phyloP scores from a whole-genome alignment of 2,329 filamentous ascomycete species.

The Botrytis sinoallii region DNA sequence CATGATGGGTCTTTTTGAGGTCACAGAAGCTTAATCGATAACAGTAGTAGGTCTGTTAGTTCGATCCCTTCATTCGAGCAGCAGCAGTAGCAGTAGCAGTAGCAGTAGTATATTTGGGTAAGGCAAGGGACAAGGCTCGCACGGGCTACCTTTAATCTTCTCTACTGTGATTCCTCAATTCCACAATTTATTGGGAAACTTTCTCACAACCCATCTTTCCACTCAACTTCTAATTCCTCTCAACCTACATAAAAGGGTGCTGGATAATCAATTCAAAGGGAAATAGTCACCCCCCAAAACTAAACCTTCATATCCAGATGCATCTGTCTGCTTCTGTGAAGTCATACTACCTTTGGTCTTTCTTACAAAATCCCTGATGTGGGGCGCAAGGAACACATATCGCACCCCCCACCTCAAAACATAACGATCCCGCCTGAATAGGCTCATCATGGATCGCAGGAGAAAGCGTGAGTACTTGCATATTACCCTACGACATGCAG shows the following conservation, averaged over 20 bases:
- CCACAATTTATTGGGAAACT: conserved; percentile 8
- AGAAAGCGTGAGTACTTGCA: conserved; percentile 53
- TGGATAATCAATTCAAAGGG: conserved; percentile 9
- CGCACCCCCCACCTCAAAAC: conserved; percentile 28
- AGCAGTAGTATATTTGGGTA: background rate
- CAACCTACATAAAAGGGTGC: background rate
- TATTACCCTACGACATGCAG: background rate
- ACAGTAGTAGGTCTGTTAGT: background rate
- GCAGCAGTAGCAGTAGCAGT: background rate
- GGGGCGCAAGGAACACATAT: conserved; percentile 35
- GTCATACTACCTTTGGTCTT: conserved; percentile 35
- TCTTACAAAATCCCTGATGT: conserved; percentile 39
- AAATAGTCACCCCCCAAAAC: background rate
- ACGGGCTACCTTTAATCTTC: background rate
- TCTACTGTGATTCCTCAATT: background rate
- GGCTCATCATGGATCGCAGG: conserved; percentile 57
- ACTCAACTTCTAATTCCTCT: background rate
- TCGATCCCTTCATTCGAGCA: background rate
- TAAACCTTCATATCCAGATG: conserved; percentile 35
- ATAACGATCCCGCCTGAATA: conserved; percentile 25
- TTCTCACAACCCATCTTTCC: background rate
- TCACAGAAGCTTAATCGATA: background rate
- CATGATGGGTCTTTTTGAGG: background rate
- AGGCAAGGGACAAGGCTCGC: background rate
- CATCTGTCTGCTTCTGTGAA: conserved; percentile 37